Base-by-base conservation (phyloP, 768 basidiomycete genomes). In the Lactifluus hygrophoroides region DNA sequence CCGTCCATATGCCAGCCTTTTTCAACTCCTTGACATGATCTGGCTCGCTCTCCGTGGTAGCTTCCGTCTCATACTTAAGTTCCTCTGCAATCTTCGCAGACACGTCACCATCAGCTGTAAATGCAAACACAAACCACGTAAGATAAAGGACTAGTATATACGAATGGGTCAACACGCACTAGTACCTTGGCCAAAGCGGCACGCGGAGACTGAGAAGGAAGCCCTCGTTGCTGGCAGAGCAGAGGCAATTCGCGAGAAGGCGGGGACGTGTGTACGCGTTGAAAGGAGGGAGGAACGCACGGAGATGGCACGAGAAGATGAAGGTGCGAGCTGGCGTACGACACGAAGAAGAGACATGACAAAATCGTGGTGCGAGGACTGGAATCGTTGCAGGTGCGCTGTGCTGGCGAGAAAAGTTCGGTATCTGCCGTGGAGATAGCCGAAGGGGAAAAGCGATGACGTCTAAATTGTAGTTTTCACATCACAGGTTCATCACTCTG, bases 11-110 rank as follows among this genome's bases (percentile, higher is more conserved):
- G 27, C 86, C 85, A 67, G 85, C 77, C 51, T 71, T 75, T 68
- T 82, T 80, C 79, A 97, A 92, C 14, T 77, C 70, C 66, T 80
- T 81, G 67, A 98, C 66, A 69, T 92, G 94, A 46, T 89, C 88
- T 28, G 94, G 93, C 45, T 74, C 76, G 1, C 57, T 68, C 19
- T 70, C 68, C 27, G 72, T 68, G 10, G 74, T 72, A 25, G 77
- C 74, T 66, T 93, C 86, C 60, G 81, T 75, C 75, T 99, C 94
- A 69, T 88, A 96, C 66, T 85, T 77, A 66, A 96, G 77, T 75
- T 98, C 95, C 69, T 88, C 84, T 50, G 77, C 70, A 49, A 95
- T 76, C 66, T 88, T 90, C 68, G 86, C 79, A 10, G 83, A 76
- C 43, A 98, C 81, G 21, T 81, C 70, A 32, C 88, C 75, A 69